A percentile compares a stretch with the other conserved stretches of the same genome.
phyloP scores from a whole-genome alignment of 352 stramenopile species.

The Blastocystis sp. region DNA sequence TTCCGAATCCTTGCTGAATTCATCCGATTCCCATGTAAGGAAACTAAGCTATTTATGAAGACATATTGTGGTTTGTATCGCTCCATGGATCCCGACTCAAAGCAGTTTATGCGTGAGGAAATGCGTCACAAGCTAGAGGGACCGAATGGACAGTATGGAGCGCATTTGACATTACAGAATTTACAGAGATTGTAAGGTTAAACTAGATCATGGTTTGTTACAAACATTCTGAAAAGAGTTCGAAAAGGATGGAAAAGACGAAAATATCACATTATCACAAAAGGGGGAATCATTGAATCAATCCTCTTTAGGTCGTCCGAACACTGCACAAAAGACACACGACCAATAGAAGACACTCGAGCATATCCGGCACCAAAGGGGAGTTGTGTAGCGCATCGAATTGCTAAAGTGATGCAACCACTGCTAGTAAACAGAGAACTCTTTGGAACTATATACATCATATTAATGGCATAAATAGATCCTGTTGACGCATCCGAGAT shows the following conservation, averaged over 20 bases:
- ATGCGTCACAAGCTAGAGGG: neutral
- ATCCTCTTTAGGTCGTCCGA: neutral
- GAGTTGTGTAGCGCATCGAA: neutral
- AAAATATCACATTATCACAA: neutral
- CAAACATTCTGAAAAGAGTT: neutral
- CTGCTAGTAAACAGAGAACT: neutral
- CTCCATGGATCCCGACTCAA: neutral
- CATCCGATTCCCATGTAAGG: conserved; percentile 57
- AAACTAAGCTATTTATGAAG: conserved; percentile 35
- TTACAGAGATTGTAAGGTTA: neutral
- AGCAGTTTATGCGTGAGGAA: neutral
- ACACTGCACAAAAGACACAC: conserved; percentile 23
- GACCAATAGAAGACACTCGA: conserved; percentile 38
- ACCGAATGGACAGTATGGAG: neutral
- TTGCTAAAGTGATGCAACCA: neutral
- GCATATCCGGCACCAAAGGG: conserved; percentile 33
- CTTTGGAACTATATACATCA: conserved; percentile 22
- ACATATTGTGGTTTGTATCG: neutral
- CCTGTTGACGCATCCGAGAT: neutral
- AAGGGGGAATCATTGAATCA: neutral
- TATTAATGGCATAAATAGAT: conserved; percentile 27
- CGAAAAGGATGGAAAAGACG: conserved; percentile 26
- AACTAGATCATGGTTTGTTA: neutral
- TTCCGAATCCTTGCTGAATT: conserved; percentile 10
- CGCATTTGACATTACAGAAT: neutral